Conservation (phyloP, 139 green algal species). For the Chlorella sp. region DNA sequence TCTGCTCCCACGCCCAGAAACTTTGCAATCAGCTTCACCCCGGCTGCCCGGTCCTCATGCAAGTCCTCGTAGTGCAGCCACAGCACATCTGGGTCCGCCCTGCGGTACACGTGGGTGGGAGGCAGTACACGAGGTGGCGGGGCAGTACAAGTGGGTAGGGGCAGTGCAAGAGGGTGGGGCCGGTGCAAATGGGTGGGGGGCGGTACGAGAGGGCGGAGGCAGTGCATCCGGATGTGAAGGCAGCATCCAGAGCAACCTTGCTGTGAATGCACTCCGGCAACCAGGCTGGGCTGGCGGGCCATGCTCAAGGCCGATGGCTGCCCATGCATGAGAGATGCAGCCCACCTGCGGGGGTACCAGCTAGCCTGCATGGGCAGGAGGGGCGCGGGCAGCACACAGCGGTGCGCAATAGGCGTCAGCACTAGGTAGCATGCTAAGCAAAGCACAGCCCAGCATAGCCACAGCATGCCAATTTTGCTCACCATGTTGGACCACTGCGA, state of each 20-base stretch:
- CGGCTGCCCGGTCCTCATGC: conserved; percentile 39
- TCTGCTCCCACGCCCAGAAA: conserved; percentile 45
- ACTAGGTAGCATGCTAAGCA: too few relatives aligned
- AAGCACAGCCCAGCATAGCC: too few relatives aligned
- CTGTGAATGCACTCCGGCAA: neutral
- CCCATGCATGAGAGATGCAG: conserved; percentile 27
- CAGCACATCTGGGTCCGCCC: conserved; percentile 46
- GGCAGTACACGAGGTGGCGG: neutral
- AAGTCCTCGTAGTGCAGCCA: conserved; percentile 63
- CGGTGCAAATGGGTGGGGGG: neutral
- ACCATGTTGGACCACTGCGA: conserved; percentile 48
- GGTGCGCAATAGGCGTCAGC: too few relatives aligned
- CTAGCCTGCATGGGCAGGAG: neutral
- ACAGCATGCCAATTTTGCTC: too few relatives aligned
- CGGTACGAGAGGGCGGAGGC: neutral
- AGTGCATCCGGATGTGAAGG: neutral
- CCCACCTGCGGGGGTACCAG: conserved; percentile 21
- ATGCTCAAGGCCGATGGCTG: neutral
- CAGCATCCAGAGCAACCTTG: neutral
- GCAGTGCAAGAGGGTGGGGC: neutral
- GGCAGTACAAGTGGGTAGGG: neutral
- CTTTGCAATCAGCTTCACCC: conserved; percentile 42
- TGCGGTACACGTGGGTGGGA: neutral
- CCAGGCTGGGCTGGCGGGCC: neutral
- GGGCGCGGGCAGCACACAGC: too few relatives aligned